Percentiles rank a stretch among this genome's conserved stretches.
phyloP scores from a whole-genome alignment of 2,329 filamentous ascomycete species.

The Alternaria ethzedia region DNA sequence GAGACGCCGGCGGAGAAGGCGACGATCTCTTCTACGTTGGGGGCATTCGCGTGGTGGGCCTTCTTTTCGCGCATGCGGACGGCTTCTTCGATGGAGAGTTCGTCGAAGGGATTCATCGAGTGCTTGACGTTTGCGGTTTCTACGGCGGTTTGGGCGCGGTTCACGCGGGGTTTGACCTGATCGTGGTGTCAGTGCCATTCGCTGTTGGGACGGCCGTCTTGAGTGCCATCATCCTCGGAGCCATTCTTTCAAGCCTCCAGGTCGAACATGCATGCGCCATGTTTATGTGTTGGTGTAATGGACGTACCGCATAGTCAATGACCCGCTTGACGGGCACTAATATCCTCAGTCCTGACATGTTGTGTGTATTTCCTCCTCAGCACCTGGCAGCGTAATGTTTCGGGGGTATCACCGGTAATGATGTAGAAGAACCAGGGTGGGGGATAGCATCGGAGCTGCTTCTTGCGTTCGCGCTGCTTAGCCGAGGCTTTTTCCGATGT shows the following conservation, averaged over 20 bases:
- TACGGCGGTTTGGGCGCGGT: constrained; percentile 79
- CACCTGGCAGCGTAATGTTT: not conserved
- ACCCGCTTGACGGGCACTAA: constrained; percentile 64
- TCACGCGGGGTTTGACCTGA: constrained; percentile 73
- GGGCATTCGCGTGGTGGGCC: constrained; percentile 50
- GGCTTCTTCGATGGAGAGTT: constrained; percentile 95
- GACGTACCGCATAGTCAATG: constrained; percentile 63
- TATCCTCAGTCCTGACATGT: constrained; percentile 59
- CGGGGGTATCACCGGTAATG: not conserved
- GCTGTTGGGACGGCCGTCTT: not conserved
- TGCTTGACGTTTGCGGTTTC: constrained; percentile 94
- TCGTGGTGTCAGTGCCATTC: not conserved
- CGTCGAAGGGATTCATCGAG: constrained; percentile 99
- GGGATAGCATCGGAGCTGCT: constrained; percentile 16
- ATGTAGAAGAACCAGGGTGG: constrained; percentile 15
- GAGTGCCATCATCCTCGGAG: not conserved
- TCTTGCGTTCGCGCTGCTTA: constrained; percentile 9
- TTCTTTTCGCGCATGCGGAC: constrained; percentile 88
- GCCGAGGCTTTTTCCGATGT: constrained; percentile 15
- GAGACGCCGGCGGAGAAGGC: constrained; percentile 85
- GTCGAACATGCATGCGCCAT: not conserved
- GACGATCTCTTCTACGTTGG: constrained; percentile 82
- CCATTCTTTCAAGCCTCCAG: not conserved
- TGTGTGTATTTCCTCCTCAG: not conserved
- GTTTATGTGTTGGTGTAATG: not conserved